These are phyloP conservation scores for Vigna unguiculata DNA, from an alignment of 306 rosid genomes.

Conservation along the genomic window DNA sequence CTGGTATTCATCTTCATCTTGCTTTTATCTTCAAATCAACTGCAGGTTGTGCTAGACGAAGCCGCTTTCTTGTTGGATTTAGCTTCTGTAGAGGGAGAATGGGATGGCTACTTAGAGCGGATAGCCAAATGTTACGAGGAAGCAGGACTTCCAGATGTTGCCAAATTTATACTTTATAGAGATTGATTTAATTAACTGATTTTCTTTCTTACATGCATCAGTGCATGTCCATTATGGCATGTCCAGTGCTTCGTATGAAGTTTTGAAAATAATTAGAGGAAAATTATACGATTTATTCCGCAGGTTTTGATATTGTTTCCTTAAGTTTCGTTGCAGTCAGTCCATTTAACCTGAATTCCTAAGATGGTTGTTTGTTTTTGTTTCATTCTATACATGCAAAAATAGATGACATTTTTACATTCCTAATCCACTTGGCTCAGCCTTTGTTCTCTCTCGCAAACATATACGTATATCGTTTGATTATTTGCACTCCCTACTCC, in stretches of 20 bases:
- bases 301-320: constrained; percentile 8
- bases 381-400: constrained; percentile 33
- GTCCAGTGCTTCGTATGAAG: constrained; percentile 35
- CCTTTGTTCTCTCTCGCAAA: no score
- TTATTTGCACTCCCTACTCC: no score
- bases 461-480: no score
- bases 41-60: constrained; percentile 88
- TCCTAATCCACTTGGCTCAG: not conserved
- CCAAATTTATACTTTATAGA: constrained; percentile 71
- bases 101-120: constrained; percentile 75
- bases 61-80: constrained; percentile 93
- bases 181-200: constrained; percentile 43
- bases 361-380: constrained; percentile 21
- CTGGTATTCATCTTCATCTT: constrained; percentile 16
- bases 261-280: constrained; percentile 29
- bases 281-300: constrained; percentile 15
- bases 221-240: constrained; percentile 14
- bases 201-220: constrained; percentile 18
- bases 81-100: constrained; percentile 88
- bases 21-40: constrained; percentile 22
- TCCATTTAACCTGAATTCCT: not conserved
- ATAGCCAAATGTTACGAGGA: constrained; percentile 82
- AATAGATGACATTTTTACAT: constrained; percentile 16
- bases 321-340: constrained; percentile 19
- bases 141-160: constrained; percentile 76